Conservation (phyloP, 2,329 filamentous ascomycete species). For the Hortaea werneckii region DNA sequence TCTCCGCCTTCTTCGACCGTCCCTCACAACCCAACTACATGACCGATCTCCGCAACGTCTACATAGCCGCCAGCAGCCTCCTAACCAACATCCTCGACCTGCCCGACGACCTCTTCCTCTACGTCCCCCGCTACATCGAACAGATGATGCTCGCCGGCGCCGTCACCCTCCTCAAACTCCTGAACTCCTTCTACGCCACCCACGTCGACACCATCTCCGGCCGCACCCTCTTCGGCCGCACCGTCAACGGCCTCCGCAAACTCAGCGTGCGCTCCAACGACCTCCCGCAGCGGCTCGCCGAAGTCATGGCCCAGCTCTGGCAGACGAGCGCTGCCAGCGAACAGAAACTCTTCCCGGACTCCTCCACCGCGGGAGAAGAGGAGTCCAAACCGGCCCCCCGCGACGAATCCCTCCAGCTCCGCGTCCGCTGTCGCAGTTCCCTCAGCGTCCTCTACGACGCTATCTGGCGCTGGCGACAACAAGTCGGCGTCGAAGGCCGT, state of each 20-base stretch:
- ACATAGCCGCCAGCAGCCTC: constrained; percentile 60
- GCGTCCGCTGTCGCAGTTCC: constrained; percentile 73
- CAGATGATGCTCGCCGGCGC: constrained; percentile 78
- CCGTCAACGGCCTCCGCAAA: constrained; percentile 58
- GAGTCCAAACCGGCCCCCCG: constrained; percentile 22
- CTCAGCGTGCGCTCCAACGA: constrained; percentile 71
- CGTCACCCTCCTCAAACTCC: constrained; percentile 64
- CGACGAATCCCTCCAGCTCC: constrained; percentile 65
- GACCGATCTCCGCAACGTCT: constrained; percentile 65
- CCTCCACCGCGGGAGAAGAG: constrained; percentile 36
- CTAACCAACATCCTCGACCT: constrained; percentile 60
- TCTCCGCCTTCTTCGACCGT: constrained; percentile 74
- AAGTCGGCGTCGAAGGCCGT: constrained; percentile 44
- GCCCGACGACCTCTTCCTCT: constrained; percentile 45
- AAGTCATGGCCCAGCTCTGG: constrained; percentile 83
- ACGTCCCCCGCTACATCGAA: constrained; percentile 64
- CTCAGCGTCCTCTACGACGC: constrained; percentile 80
- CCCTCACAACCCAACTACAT: constrained; percentile 61
- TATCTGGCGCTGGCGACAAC: constrained; percentile 76
- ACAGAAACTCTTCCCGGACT: not conserved
- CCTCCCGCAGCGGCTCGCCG: constrained; percentile 66
- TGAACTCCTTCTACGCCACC: constrained; percentile 65
- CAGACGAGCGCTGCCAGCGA: constrained; percentile 40
- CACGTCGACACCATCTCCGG: constrained; percentile 61
- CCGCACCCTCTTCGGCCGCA: constrained; percentile 58